Conservation (phyloP, 1,284 basidiomycete genomes). For the Neolentinus lepideus region DNA sequence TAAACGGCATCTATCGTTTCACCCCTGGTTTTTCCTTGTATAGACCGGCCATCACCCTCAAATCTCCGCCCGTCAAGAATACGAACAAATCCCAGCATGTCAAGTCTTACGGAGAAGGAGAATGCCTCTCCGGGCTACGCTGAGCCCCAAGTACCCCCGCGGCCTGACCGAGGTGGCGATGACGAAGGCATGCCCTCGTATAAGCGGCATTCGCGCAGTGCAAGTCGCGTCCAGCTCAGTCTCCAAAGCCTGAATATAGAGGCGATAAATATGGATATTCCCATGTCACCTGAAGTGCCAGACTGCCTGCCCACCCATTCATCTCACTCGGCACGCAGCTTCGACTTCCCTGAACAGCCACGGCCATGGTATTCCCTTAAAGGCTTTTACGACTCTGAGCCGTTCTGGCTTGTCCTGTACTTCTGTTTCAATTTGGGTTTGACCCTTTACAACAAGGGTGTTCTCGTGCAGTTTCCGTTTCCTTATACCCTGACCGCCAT, state of each 20-base stretch:
- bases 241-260: neutral
- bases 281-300: neutral
- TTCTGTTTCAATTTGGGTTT: conserved; percentile 85
- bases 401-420: conserved; percentile 72
- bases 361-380: conserved; percentile 1
- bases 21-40: neutral
- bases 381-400: conserved; percentile 25
- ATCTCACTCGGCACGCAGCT: neutral
- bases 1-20: neutral
- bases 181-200: neutral
- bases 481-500: conserved; percentile 87
- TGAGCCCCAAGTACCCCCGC: neutral
- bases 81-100: neutral
- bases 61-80: neutral
- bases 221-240: neutral
- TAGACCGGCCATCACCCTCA: neutral
- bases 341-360: neutral
- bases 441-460: conserved; percentile 89
- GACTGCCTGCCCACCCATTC: conserved; percentile 1
- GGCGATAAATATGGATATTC: neutral
- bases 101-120: too few relatives aligned
- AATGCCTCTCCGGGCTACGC: too few relatives aligned
- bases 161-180: neutral
- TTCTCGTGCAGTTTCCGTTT: conserved; percentile 86
- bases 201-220: neutral